A percentile compares a stretch with the other conserved stretches of the same genome.
These are phyloP conservation scores for Zoysia japonica DNA, from an alignment of 176 grass and related monocot species.

Conservation along the genomic window DNA sequence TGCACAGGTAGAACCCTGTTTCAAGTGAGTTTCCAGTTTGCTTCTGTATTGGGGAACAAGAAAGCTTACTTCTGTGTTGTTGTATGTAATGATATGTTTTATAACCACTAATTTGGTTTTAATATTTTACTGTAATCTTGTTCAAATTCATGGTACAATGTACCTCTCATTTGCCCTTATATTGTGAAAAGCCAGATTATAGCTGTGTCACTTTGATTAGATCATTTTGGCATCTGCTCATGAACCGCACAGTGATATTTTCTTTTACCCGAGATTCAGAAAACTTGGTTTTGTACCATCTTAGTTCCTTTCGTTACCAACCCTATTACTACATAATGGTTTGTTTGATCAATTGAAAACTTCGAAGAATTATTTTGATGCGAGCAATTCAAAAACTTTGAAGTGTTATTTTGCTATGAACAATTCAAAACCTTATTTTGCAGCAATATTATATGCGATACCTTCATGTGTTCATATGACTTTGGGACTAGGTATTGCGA, in stretches of 20 bases:
- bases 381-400: not conserved
- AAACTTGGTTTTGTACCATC: conserved; percentile 21
- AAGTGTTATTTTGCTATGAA: not conserved
- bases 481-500: conserved; percentile 69
- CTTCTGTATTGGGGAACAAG: conserved; percentile 14
- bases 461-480: not conserved
- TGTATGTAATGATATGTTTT: not conserved
- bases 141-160: conserved; percentile 16
- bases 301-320: conserved; percentile 1
- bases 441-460: conserved; percentile 3
- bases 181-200: not conserved
- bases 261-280: not conserved
- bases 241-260: not conserved
- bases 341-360: conserved; percentile 24
- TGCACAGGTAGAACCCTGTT: conserved; percentile 61
- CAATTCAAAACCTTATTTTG: conserved; percentile 22
- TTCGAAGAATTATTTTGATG: not conserved
- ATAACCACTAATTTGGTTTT: not conserved
- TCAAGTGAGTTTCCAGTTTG: conserved; percentile 25
- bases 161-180: not conserved
- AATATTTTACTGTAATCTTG: not conserved
- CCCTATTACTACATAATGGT: not conserved
- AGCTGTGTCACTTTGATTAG: conserved; percentile 15
- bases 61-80: not conserved
- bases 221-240: conserved; percentile 1